Percentiles rank a stretch among this genome's conserved stretches.
phyloP scores from a whole-genome alignment of 1,139 yeast species.

The Debaryomyces psychrophilus region DNA sequence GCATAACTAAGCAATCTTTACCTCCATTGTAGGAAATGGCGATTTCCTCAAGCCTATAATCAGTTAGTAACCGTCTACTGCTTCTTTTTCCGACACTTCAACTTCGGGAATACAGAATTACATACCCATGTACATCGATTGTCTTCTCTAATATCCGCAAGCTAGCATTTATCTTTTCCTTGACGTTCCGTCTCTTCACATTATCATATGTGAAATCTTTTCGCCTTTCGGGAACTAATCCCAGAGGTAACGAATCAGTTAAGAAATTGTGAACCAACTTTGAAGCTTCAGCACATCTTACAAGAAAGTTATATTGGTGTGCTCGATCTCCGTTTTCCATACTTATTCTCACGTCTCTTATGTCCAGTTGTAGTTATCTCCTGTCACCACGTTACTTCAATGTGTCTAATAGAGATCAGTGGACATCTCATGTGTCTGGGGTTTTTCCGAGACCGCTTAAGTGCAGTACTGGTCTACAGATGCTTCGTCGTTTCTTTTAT shows the following conservation, averaged over 20 bases:
- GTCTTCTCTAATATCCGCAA: constrained; percentile 35
- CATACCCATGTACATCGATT: constrained; percentile 40
- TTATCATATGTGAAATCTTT: constrained; percentile 26
- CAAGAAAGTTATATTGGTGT: constrained; percentile 18
- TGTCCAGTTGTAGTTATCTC: background rate
- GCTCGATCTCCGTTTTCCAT: constrained; percentile 10
- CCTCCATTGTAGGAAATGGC: constrained; percentile 90
- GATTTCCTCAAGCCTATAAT: constrained; percentile 49
- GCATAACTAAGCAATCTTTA: constrained; percentile 85
- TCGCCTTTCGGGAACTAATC: constrained; percentile 24
- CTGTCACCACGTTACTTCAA: background rate
- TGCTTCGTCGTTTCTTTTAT: background rate
- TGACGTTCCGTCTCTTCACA: constrained; percentile 31
- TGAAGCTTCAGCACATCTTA: constrained; percentile 38
- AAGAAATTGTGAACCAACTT: constrained; percentile 36
- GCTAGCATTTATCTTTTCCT: constrained; percentile 33
- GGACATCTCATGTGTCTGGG: constrained; percentile 3
- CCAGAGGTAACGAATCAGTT: constrained; percentile 34
- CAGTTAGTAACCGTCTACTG: constrained; percentile 21
- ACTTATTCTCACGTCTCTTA: background rate
- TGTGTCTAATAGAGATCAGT: background rate
- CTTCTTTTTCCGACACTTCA: background rate
- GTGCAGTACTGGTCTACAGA: constrained; percentile 5
- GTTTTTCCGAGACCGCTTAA: background rate
- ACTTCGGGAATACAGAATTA: constrained; percentile 12